These are phyloP conservation scores for Fusarium sacchari DNA, from an alignment of 2,329 filamentous ascomycete species.

Conservation along the genomic window DNA sequence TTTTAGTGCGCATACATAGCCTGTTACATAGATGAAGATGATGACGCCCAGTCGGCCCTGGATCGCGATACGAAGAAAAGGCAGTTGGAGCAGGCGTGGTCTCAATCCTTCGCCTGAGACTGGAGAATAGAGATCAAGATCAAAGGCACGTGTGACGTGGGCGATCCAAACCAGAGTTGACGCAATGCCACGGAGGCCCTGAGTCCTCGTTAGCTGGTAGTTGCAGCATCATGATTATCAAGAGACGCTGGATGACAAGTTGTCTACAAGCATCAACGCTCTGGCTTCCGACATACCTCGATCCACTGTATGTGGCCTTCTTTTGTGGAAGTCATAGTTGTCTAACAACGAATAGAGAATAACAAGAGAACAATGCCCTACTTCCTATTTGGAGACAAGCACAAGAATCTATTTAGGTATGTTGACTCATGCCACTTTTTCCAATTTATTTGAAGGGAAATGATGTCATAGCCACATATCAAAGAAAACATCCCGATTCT, in stretches of 20 bases:
- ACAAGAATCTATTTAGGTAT: accelerated
- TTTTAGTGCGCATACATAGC: not conserved
- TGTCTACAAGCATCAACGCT: not conserved
- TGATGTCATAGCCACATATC: not conserved
- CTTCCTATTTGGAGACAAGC: accelerated
- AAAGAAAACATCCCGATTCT: not conserved
- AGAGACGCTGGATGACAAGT: no score
- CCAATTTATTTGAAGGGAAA: accelerated
- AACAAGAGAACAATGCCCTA: no score
- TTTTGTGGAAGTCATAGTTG: not conserved
- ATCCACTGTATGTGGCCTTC: not conserved
- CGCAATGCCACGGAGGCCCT: not conserved
- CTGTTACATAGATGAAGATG: not conserved
- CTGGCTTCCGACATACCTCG: not conserved
- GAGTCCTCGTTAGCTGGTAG: not conserved
- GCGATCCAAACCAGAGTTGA: not conserved
- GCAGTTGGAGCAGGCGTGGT: not conserved
- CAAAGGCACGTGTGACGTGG: not conserved
- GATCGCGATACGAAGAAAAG: not conserved
- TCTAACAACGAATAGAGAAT: accelerated
- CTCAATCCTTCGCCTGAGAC: not conserved
- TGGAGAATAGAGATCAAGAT: not conserved
- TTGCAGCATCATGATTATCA: not conserved
- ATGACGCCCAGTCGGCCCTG: not conserved
- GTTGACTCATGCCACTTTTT: no score